Conservation (phyloP, 2,329 filamentous ascomycete species). For the Ophiostoma quercus region DNA sequence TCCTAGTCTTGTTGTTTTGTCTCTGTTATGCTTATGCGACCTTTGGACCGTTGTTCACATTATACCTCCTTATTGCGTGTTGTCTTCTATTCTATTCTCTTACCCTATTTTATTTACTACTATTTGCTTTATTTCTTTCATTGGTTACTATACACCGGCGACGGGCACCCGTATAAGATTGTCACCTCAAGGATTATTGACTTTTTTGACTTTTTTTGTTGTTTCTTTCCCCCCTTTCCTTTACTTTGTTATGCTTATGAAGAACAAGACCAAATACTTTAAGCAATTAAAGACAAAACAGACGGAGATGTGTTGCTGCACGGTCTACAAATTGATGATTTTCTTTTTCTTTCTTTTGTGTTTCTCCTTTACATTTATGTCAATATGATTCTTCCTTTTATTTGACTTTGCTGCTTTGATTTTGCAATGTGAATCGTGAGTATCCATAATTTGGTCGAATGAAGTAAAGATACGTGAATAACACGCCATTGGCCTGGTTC, state of each 20-base stretch:
- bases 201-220: not conserved
- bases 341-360: not conserved
- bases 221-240: not conserved
- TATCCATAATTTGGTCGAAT: not conserved
- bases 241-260: not conserved
- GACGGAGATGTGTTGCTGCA: not conserved
- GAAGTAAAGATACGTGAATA: not conserved
- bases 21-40: not conserved
- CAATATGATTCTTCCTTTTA: not conserved
- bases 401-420: not conserved
- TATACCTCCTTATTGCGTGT: slow-evolving; percentile 11
- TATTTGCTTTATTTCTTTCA: not conserved
- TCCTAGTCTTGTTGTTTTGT: not conserved
- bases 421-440: not conserved
- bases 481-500: not conserved
- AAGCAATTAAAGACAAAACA: slow-evolving; percentile 9
- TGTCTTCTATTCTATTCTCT: not conserved
- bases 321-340: not conserved
- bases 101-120: not conserved
- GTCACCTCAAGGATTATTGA: slow-evolving; percentile 13
- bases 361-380: not conserved
- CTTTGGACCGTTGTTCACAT: slow-evolving; percentile 9
- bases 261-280: slow-evolving; percentile 9
- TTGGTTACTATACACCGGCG: slow-evolving; percentile 8
- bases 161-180: slow-evolving; percentile 18